These are phyloP conservation scores for Teunomyces panamensis DNA, from an alignment of 805 yeast species.

Conservation along the genomic window DNA sequence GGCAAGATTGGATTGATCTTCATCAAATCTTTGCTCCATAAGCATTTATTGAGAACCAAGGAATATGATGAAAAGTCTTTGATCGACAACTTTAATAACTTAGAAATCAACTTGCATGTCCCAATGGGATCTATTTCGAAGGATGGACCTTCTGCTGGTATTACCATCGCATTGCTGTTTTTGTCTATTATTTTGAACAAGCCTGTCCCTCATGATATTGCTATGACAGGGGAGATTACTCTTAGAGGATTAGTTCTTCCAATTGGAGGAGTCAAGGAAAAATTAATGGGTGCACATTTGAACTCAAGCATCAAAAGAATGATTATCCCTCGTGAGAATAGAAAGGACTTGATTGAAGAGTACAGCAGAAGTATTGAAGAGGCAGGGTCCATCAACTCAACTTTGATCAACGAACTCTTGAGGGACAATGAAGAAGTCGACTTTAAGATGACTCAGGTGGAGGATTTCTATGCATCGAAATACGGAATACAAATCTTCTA, in stretches of 20 bases:
- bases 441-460: conserved; percentile 39
- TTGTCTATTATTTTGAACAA: conserved; percentile 42
- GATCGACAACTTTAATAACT: conserved; percentile 45
- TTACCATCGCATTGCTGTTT: conserved; percentile 48
- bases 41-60: conserved; percentile 28
- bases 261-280: conserved; percentile 80
- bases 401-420: conserved; percentile 32
- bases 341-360: conserved; percentile 65
- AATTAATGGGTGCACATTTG: conserved; percentile 74
- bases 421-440: conserved; percentile 31
- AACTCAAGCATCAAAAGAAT: conserved; percentile 56
- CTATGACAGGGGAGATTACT: conserved; percentile 88
- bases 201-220: conserved; percentile 49
- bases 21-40: conserved; percentile 55
- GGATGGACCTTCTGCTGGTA: conserved; percentile 52
- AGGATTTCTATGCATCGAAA: conserved; percentile 47
- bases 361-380: conserved; percentile 39
- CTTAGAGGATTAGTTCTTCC: conserved; percentile 75
- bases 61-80: conserved; percentile 28
- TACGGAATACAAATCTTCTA: conserved; percentile 60
- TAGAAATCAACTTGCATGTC: conserved; percentile 56
- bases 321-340: conserved; percentile 66
- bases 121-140: conserved; percentile 48
- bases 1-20: conserved; percentile 76
- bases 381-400: conserved; percentile 18